Percentiles rank a stretch among this genome's conserved stretches.
These are phyloP conservation scores for Rhazya stricta DNA, from an alignment of 257 asterid species.

Conservation along the genomic window DNA sequence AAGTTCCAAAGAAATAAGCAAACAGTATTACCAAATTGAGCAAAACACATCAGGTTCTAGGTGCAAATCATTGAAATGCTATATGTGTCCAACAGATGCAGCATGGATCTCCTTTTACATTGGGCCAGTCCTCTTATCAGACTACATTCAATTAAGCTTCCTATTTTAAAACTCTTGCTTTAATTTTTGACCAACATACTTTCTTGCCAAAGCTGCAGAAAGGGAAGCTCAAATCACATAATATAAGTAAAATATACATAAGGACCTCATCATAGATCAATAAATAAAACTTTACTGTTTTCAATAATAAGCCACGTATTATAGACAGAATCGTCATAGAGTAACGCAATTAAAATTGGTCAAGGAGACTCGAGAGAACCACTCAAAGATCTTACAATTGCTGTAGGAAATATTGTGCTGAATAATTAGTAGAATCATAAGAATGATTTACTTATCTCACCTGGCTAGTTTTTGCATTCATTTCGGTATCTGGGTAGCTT, in stretches of 20 bases:
- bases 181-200: not conserved
- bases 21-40: not conserved
- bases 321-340: not conserved
- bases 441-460: slow-evolving; percentile 17
- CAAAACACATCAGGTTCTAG: not conserved
- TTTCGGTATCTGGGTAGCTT: slow-evolving; percentile 24
- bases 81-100: not conserved
- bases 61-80: not conserved
- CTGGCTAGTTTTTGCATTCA: slow-evolving; percentile 30
- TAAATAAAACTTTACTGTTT: not conserved
- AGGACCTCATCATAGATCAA: not conserved
- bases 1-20: not conserved
- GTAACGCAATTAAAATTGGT: not conserved
- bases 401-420: not conserved
- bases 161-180: not conserved
- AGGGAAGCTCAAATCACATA: not conserved
- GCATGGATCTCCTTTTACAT: not conserved
- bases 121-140: not conserved
- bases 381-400: not conserved
- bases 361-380: not conserved
- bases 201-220: not conserved
- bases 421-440: not conserved
- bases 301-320: not conserved
- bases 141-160: too few species aligned
- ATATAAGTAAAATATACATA: not conserved